phyloP scores from a whole-genome alignment of 2,329 filamentous ascomycete species.

The Ophiobolus disseminans region DNA sequence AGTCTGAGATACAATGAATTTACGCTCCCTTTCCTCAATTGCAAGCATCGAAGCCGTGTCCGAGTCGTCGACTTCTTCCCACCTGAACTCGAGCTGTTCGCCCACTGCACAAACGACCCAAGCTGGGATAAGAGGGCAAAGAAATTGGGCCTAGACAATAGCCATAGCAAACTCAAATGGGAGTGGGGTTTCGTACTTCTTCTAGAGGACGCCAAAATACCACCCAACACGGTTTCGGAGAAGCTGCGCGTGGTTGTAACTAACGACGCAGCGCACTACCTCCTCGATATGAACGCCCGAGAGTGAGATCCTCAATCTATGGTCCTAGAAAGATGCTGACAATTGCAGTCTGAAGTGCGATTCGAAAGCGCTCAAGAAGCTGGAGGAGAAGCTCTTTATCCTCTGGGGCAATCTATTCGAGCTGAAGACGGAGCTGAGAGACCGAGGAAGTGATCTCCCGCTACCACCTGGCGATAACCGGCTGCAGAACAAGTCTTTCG shows the following conservation, averaged over 20 bases:
- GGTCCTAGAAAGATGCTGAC: neutral
- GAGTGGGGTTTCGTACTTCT: slow-evolving; percentile 85
- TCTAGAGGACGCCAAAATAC: slow-evolving; percentile 70
- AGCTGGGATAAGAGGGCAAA: slow-evolving; percentile 36
- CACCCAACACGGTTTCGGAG: slow-evolving; percentile 31
- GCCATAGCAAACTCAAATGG: slow-evolving; percentile 63
- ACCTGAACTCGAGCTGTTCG: slow-evolving; percentile 72
- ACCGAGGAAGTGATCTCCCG: slow-evolving; percentile 28
- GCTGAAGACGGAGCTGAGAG: slow-evolving; percentile 68
- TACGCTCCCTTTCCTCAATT: slow-evolving; percentile 74
- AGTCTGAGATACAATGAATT: slow-evolving; percentile 49
- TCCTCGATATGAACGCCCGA: slow-evolving; percentile 63
- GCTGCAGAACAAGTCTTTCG: slow-evolving; percentile 53
- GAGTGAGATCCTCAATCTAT: slow-evolving; percentile 53
- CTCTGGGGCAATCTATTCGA: slow-evolving; percentile 80
- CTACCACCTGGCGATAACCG: slow-evolving; percentile 32
- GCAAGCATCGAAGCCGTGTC: slow-evolving; percentile 71
- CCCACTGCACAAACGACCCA: slow-evolving; percentile 53
- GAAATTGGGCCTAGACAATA: slow-evolving; percentile 50
- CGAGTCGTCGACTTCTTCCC: slow-evolving; percentile 87
- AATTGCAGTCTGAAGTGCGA: slow-evolving; percentile 64
- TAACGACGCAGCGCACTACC: slow-evolving; percentile 61
- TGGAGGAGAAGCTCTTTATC: slow-evolving; percentile 75
- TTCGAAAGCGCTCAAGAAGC: slow-evolving; percentile 53
- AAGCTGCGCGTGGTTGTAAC: slow-evolving; percentile 71